Evolutionary conservation across 2,329 filamentous ascomycete genomes (phyloP).

Genomic region (Ophiostoma ips): DNA sequence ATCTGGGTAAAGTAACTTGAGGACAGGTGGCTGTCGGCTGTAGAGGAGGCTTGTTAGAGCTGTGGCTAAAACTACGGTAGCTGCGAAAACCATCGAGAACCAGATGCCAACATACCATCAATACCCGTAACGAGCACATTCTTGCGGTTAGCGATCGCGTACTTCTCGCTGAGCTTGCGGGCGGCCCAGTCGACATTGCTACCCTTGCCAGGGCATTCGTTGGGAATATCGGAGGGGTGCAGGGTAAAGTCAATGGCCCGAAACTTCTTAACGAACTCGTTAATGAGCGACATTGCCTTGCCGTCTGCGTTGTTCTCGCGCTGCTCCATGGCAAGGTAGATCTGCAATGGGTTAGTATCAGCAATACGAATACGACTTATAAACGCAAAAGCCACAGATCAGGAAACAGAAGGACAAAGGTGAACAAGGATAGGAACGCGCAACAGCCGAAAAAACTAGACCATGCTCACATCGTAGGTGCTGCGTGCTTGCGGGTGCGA

Average conservation of each 20-base stretch:
- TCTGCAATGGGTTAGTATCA: conserved; percentile 25
- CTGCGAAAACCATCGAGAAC: not conserved
- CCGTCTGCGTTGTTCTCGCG: conserved; percentile 46
- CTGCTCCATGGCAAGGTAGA: conserved; percentile 61
- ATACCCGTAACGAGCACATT: conserved; percentile 58
- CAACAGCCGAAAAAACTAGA: not conserved
- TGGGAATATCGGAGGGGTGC: conserved; percentile 50
- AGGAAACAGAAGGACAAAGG: not conserved
- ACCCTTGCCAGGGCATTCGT: conserved; percentile 59
- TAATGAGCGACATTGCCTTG: conserved; percentile 49
- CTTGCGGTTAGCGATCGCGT: conserved; percentile 36
- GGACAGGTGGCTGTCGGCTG: conserved; percentile 58
- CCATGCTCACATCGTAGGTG: conserved; percentile 54
- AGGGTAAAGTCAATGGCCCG: conserved; percentile 52
- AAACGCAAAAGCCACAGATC: not conserved
- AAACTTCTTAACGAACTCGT: conserved; percentile 50
- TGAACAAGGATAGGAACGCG: not conserved
- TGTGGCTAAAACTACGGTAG: not conserved
- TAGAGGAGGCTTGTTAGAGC: conserved; percentile 6
- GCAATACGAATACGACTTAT: conserved; percentile 1
- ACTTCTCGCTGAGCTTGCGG: conserved; percentile 48
- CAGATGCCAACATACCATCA: conserved; percentile 41
- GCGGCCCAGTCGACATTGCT: conserved; percentile 63
- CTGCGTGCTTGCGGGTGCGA: conserved; percentile 49
- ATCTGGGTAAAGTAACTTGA: conserved; percentile 53